phyloP scores from a whole-genome alignment of 169 alveolate genomes.

The Eimeria sp. region DNA sequence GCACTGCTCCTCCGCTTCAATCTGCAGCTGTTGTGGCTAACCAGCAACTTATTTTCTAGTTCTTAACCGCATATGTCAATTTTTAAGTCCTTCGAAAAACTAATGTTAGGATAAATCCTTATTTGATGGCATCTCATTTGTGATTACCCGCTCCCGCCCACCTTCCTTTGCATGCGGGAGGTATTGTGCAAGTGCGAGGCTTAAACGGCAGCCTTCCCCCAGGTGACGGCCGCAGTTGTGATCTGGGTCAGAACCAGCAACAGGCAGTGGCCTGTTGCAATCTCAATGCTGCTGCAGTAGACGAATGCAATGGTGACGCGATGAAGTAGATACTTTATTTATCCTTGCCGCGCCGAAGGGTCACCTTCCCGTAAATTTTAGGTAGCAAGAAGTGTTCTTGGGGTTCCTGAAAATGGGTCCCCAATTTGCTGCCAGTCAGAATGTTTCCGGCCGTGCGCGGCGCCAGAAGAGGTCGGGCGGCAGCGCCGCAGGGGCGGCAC shows the following conservation, averaged over 20 bases:
- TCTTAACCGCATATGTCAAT: neutral
- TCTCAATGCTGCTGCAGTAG: neutral
- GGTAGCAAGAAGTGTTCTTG: too few species aligned
- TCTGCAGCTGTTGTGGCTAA: constrained; percentile 9
- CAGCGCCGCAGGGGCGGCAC: constrained; percentile 31
- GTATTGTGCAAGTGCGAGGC: neutral
- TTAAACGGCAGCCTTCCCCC: neutral
- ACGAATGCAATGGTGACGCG: neutral
- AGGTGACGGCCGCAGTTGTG: neutral
- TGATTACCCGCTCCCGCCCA: neutral
- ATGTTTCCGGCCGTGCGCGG: constrained; percentile 14
- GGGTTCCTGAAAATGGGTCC: neutral
- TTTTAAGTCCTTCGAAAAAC: neutral
- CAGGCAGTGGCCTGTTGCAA: neutral
- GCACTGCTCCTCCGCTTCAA: neutral
- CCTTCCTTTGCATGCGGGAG: neutral
- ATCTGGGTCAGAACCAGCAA: neutral
- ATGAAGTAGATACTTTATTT: neutral
- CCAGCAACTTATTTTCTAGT: neutral
- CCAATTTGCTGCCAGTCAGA: neutral
- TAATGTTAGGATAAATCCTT: neutral
- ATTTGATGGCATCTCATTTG: neutral
- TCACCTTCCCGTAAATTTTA: neutral
- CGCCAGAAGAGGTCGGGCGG: constrained; percentile 4
- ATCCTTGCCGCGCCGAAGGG: neutral